Base-by-base conservation (phyloP, 495 filamentous ascomycete genomes). In the Penicillium canescens region DNA sequence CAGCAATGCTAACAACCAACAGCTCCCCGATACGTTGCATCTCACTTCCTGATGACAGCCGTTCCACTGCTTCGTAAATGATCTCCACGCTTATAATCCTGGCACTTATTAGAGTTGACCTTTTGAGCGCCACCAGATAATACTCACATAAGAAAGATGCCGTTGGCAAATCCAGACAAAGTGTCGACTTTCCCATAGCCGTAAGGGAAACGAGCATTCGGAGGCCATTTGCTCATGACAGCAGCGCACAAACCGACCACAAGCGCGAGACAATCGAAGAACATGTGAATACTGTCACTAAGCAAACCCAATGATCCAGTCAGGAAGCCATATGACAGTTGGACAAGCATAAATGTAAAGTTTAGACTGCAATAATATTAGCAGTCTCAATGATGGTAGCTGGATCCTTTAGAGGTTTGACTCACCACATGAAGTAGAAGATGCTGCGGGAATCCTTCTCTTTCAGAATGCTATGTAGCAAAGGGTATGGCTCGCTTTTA, bases 211-310 rank as follows among this genome's bases (percentile, higher is more conserved):
- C 86, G 71, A 56, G 85, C 76, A 63, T 85, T 96, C 1, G 92
- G 87, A 1, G 92, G 91, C 93, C 93, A 97, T 70, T 98, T 98
- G 65, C 90, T 95, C 80, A 95, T 93, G 11, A 99, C 91, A 10
- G 95, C 87, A n/a, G 94, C 94, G 60, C 90, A 90, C 8, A 99
- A 80, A 12, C 94, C 94, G 13, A 98, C 90, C 1, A 88, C 86
- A 18, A 99, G 80, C 16, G 94, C 94, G 12, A 96, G 81, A 58
- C 94, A 99, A 69, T 99, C 94, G 57, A 99, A 99, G 66, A 99
- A 95, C 94, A 99, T 99, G 71, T 99, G 94, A 55, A 99, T 95
- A 63, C 91, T 96, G 70, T 99, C 94, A 59, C 91, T 96, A 4
- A 99, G 84, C 3, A 99, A 79, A 1, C 94, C 94, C 6, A 99